Percentiles rank a stretch among this genome's conserved stretches.
Evolutionary conservation across 176 grass and related monocot genomes (phyloP).

Genomic region (Melocanna baccifera): DNA sequence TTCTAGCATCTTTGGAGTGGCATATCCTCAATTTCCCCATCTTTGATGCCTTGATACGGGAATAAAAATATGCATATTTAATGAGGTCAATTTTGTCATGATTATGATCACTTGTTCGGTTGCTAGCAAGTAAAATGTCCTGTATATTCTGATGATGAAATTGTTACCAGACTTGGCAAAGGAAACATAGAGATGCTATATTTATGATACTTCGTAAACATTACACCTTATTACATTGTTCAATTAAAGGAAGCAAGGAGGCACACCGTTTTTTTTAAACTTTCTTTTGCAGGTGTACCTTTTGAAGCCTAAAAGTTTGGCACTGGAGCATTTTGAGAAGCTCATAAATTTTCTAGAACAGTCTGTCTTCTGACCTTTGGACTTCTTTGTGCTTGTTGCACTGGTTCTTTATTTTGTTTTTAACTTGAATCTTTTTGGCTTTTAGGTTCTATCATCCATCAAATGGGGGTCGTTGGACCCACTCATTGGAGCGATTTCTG

Average conservation of each 20-base stretch:
- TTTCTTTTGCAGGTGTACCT: constrained; percentile 75
- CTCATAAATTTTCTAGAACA: constrained; percentile 91
- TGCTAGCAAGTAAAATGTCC: neutral
- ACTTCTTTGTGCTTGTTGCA: constrained; percentile 20
- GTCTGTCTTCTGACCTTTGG: constrained; percentile 58
- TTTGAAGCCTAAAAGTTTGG: constrained; percentile 63
- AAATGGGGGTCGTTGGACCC: constrained; percentile 94
- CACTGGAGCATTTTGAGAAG: constrained; percentile 80
- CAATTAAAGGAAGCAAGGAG: neutral
- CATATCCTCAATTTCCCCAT: no score
- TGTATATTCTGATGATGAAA: constrained; percentile 9
- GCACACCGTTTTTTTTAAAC: neutral
- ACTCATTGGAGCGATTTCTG: constrained; percentile 78
- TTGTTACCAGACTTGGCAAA: constrained; percentile 1
- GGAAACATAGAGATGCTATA: neutral
- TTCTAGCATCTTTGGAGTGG: no score
- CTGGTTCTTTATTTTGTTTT: constrained; percentile 29
- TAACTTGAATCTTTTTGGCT: constrained; percentile 21
- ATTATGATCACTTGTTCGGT: neutral
- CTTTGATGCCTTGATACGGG: neutral
- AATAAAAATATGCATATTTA: neutral
- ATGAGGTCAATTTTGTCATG: constrained; percentile 3
- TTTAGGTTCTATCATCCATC: constrained; percentile 98
- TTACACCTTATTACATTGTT: constrained; percentile 11
- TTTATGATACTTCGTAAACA: constrained; percentile 26